Percentiles rank a stretch among this genome's conserved stretches.
Conservation (phyloP, 1,284 basidiomycete genomes). For the Salmacisia buchloeana region DNA sequence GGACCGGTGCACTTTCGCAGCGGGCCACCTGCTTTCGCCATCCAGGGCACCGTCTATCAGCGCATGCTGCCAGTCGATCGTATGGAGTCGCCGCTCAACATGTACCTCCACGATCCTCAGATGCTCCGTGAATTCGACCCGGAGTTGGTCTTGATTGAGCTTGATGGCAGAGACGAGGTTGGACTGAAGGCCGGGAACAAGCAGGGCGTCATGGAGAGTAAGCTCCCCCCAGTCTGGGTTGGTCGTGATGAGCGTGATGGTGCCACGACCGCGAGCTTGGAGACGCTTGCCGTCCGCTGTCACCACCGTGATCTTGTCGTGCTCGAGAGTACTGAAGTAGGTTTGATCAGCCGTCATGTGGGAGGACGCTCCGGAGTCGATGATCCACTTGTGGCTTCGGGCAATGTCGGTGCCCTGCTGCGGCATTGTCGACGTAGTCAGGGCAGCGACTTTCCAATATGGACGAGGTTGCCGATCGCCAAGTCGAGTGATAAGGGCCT, state of each 20-base stretch:
- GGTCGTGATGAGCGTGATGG: not conserved
- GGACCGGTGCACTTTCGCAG: constrained; percentile 1
- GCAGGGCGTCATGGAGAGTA: not conserved
- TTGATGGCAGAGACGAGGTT: not conserved
- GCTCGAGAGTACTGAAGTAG: not conserved
- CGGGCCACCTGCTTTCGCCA: too few species aligned
- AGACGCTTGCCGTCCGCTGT: not conserved
- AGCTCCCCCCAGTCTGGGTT: not conserved
- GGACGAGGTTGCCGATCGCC: not conserved
- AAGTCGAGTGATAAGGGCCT: too few species aligned
- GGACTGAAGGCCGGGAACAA: not conserved
- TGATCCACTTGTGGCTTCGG: not conserved
- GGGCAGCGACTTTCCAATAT: not conserved
- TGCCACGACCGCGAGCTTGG: not conserved
- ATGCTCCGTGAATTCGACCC: not conserved
- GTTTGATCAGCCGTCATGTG: not conserved
- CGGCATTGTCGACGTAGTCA: not conserved
- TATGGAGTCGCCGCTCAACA: too few species aligned
- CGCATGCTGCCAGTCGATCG: too few species aligned
- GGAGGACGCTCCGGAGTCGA: not conserved
- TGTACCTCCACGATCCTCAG: too few species aligned
- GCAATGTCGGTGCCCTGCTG: too few species aligned
- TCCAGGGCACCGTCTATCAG: too few species aligned
- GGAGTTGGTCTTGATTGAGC: not conserved
- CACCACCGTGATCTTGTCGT: not conserved